Base-by-base conservation (phyloP, 306 rosid species). In the Canavalia gladiata region DNA sequence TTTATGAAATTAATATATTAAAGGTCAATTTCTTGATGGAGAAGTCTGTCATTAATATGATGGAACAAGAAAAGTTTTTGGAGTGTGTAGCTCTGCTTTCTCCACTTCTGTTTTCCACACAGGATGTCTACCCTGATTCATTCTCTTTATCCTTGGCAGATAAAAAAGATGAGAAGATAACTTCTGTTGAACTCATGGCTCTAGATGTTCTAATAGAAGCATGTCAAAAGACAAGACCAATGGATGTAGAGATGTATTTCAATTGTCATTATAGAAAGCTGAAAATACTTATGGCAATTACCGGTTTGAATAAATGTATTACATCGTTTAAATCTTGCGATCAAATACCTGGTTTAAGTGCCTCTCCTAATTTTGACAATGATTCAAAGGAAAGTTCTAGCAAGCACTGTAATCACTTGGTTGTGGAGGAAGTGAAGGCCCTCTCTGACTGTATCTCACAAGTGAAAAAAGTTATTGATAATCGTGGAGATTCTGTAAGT, bases 21-120 rank as follows among this genome's bases (percentile, higher is more conserved):
- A 95, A 95, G 92, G 85, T 95, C 87, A 84, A 89, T 80, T 90
- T 90, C 84, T 88, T 93, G 91, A 95, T 90, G 95, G 94, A 93
- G 82, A 95, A 87, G 72, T 85, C 91, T 85, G 87, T 93, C 63
- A 83, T 31, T 71, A 87, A 90, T 87, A 87, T 90, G 97, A 84
- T 90, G 87, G 98, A 91, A 73, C 88, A 90, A 85, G 92, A 90
- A 74, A 90, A 90, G 89, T 88, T 84, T 68, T 67, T 58, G 77
- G 97, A 91, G 74, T 95, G 99, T 76, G 80, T 87, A 65, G 50
- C 89, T 81, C 66, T 95, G 88, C 99, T 95, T 84, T 85, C 93
- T 82, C 98, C 99, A 30, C 98, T 93, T 81, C 57, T 95, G 69
- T 89, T 93, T 83, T 86, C 91, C 77, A 80, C 94, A 75, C 81